These are phyloP conservation scores for Lathyrus sativus DNA, from an alignment of 306 rosid species.

Conservation along the genomic window DNA sequence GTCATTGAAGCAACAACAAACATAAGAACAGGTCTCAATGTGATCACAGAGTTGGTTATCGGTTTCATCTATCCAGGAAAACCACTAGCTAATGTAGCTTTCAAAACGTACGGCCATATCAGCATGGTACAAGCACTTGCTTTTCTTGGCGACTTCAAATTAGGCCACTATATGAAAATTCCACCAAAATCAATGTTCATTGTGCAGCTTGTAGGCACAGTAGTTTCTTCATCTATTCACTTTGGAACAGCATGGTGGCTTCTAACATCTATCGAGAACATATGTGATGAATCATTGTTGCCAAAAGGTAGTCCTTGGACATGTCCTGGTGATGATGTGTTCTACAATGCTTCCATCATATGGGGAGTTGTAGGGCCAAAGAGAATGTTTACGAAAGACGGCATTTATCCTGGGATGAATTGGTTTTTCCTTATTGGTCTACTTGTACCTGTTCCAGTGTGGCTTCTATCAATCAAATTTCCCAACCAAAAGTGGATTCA, in stretches of 20 bases:
- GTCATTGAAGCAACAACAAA: conserved; percentile 84
- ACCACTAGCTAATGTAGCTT: conserved; percentile 75
- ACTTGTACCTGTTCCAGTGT: conserved; percentile 53
- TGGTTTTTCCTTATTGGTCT: conserved; percentile 63
- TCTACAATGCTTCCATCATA: conserved; percentile 44
- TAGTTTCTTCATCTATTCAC: conserved; percentile 49
- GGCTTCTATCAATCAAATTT: conserved; percentile 44
- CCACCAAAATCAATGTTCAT: conserved; percentile 70
- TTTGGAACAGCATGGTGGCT: conserved; percentile 77
- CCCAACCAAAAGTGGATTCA: conserved; percentile 50
- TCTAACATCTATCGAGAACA: conserved; percentile 43
- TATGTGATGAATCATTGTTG: conserved; percentile 43
- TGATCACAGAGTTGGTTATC: conserved; percentile 65
- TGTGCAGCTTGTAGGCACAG: conserved; percentile 60
- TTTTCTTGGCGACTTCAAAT: conserved; percentile 59
- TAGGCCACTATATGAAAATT: conserved; percentile 80
- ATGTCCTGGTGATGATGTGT: conserved; percentile 53
- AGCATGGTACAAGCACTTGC: conserved; percentile 69
- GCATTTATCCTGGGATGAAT: conserved; percentile 51
- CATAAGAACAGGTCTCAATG: conserved; percentile 50
- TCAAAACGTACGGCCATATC: conserved; percentile 70
- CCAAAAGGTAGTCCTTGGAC: conserved; percentile 73
- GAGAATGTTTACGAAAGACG: conserved; percentile 51
- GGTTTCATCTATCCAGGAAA: conserved; percentile 69
- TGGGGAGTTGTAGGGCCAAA: conserved; percentile 72